These are phyloP conservation scores for Geopyxis carbonaria DNA, from an alignment of 495 filamentous ascomycete species.

Conservation along the genomic window DNA sequence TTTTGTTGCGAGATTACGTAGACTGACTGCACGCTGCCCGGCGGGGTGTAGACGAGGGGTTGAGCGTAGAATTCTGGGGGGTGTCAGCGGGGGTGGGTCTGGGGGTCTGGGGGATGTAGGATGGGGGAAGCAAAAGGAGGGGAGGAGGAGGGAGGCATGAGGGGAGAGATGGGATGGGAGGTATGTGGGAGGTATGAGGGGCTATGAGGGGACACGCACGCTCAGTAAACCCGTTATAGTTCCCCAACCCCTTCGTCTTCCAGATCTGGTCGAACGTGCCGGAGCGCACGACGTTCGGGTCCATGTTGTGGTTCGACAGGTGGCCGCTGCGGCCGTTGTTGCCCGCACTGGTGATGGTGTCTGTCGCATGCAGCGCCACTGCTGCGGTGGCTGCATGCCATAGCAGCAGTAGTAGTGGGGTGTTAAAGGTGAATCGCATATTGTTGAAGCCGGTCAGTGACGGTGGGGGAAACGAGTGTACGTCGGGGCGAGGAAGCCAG, in stretches of 20 bases:
- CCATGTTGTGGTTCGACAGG: constrained; percentile 18
- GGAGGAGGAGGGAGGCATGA: constrained; percentile 25
- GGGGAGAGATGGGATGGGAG: not conserved
- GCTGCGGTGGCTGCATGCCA: constrained; percentile 4
- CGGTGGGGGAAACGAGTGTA: too few species aligned
- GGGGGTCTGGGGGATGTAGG: not conserved
- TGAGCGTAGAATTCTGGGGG: constrained; percentile 22
- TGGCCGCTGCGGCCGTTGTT: constrained; percentile 20
- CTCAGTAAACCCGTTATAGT: constrained; percentile 23
- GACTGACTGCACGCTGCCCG: constrained; percentile 27
- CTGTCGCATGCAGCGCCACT: constrained; percentile 17
- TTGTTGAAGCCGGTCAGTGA: too few species aligned
- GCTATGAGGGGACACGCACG: constrained; percentile 9
- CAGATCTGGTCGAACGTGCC: constrained; percentile 23
- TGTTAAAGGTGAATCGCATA: too few species aligned
- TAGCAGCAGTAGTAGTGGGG: not conserved
- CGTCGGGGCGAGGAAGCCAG: too few species aligned
- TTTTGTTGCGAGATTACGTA: constrained; percentile 34
- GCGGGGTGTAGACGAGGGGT: constrained; percentile 20
- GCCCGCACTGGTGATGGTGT: constrained; percentile 23
- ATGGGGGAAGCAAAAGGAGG: constrained; percentile 6
- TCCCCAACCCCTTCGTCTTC: constrained; percentile 17
- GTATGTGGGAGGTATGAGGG: not conserved
- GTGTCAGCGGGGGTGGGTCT: not conserved
- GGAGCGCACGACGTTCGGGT: constrained; percentile 18